A percentile compares a stretch with the other conserved stretches of the same genome.
Evolutionary conservation across 257 asterid species (phyloP).

Genomic region (Agastache rugosa): DNA sequence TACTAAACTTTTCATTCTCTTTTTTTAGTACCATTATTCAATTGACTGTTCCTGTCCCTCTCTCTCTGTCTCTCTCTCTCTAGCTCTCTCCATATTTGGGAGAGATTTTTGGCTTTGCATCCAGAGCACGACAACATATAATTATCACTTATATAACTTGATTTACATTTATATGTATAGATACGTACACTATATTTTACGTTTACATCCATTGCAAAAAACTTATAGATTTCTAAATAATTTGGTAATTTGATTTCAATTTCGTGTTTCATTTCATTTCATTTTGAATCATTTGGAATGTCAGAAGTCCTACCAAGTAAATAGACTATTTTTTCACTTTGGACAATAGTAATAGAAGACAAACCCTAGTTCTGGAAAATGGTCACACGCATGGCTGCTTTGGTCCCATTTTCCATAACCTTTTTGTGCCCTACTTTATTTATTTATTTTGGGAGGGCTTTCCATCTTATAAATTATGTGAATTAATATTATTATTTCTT

Average conservation of each 20-base stretch:
- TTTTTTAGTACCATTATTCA: conserved; percentile 51
- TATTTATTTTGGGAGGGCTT: conserved; percentile 8
- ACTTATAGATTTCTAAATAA: not conserved
- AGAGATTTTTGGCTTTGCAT: conserved; percentile 29
- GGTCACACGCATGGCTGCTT: conserved; percentile 82
- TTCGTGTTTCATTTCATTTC: not conserved
- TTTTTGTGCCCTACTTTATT: conserved; percentile 27
- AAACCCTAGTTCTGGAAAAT: conserved; percentile 52
- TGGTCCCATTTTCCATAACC: conserved; percentile 56
- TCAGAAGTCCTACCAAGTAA: conserved; percentile 20
- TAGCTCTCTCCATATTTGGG: conserved; percentile 7
- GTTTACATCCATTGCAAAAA: too few species aligned
- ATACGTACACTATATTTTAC: too few species aligned
- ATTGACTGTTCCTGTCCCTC: conserved; percentile 38
- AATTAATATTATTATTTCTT: not conserved
- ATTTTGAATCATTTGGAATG: conserved; percentile 20
- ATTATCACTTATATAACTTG: not conserved
- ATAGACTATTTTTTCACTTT: conserved; percentile 20
- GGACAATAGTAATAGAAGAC: conserved; percentile 36
- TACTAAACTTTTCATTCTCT: conserved; percentile 43
- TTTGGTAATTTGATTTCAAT: not conserved
- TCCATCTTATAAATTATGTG: too few species aligned
- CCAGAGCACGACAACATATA: conserved; percentile 21
- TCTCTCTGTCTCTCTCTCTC: conserved; percentile 33
- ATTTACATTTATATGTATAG: not conserved